Percentiles rank a stretch among this genome's conserved stretches.
phyloP scores from a whole-genome alignment of 2,329 filamentous ascomycete genomes.

The Cryphonectria naterciae region DNA sequence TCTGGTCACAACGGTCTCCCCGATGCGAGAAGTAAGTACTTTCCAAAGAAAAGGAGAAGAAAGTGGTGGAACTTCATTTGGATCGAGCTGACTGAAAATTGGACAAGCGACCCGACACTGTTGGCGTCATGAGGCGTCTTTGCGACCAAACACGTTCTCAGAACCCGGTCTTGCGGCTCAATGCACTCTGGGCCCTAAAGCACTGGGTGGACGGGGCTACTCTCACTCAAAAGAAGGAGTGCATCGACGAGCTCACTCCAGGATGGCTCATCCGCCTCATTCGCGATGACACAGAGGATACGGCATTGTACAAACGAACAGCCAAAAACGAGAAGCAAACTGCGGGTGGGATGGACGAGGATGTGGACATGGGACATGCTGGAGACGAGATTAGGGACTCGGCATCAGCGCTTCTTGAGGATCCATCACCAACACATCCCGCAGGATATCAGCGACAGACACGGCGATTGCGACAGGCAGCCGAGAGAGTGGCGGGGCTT shows the following conservation, averaged over 20 bases:
- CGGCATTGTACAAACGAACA: slow-evolving; percentile 45
- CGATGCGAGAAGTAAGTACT: slow-evolving; percentile 78
- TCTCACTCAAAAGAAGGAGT: slow-evolving; percentile 74
- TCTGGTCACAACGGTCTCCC: slow-evolving; percentile 84
- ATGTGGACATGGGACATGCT: slow-evolving; percentile 59
- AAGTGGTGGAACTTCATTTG: too few relatives aligned
- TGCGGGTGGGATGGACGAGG: slow-evolving; percentile 53
- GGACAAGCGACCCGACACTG: slow-evolving; percentile 73
- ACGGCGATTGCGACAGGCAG: slow-evolving; percentile 52
- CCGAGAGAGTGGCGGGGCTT: slow-evolving; percentile 53
- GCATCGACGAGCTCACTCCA: slow-evolving; percentile 76
- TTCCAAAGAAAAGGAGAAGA: too few relatives aligned
- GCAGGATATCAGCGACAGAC: slow-evolving; percentile 39
- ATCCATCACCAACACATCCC: slow-evolving; percentile 27
- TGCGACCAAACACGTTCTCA: slow-evolving; percentile 84
- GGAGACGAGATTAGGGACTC: slow-evolving; percentile 45
- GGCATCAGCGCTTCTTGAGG: slow-evolving; percentile 31
- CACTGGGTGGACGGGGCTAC: slow-evolving; percentile 78
- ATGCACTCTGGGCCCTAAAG: slow-evolving; percentile 92
- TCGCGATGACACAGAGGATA: slow-evolving; percentile 63
- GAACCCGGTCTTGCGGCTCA: slow-evolving; percentile 78
- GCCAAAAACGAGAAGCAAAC: slow-evolving; percentile 29
- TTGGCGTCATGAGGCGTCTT: slow-evolving; percentile 74
- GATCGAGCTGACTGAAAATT: slow-evolving; percentile 30
- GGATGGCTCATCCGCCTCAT: slow-evolving; percentile 83